Base-by-base conservation (phyloP, 768 basidiomycete species). In the Scleroderma bovista region DNA sequence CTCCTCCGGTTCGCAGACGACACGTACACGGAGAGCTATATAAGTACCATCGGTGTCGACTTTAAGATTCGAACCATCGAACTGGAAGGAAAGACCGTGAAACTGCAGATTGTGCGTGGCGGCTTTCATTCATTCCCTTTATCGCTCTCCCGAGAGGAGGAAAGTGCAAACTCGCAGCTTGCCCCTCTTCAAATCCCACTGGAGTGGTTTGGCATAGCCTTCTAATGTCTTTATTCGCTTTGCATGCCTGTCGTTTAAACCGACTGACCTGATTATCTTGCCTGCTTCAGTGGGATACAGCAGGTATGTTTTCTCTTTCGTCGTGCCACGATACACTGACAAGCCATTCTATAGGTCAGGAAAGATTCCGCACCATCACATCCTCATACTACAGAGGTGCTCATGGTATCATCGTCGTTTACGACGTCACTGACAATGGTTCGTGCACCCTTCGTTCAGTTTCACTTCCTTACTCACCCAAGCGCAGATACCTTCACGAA, bases 61-160 rank as follows among this genome's bases (percentile, higher is more conserved):
- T 96, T 96, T 75, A 95, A 94, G 86, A 97, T 98, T 74, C 83
- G 95, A 53, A 98, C 95, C 32, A 97, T 98, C 71, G 95, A 98
- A 69, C 78, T 98, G 48, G 95, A 98, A 64, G 95, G 95, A 52
- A 96, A 96, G 85, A 91, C 90, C 1, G 91, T 97, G 69, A 98
- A 97, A 71, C 80, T 98, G 52, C 95, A 98, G 74, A 98, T 98
- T 71, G 94, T 96, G 62, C 71, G 94, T 72, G 38, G 49, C 55
- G 50, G 19, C 38, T 37, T 31, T 39, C 48, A 1, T 10, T 10
- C 32, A 36, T 49, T 48, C 45, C 44, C 45, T 39, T 53, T 42
- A 38, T 55, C 46, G 34, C 29, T 36, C 9, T 6, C 41, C n/a
- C n/a, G n/a, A n/a, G n/a, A n/a, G n/a, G n/a, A n/a, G n/a, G 13